phyloP scores from a whole-genome alignment of 768 basidiomycete genomes.

The Mycena chlorophos region DNA sequence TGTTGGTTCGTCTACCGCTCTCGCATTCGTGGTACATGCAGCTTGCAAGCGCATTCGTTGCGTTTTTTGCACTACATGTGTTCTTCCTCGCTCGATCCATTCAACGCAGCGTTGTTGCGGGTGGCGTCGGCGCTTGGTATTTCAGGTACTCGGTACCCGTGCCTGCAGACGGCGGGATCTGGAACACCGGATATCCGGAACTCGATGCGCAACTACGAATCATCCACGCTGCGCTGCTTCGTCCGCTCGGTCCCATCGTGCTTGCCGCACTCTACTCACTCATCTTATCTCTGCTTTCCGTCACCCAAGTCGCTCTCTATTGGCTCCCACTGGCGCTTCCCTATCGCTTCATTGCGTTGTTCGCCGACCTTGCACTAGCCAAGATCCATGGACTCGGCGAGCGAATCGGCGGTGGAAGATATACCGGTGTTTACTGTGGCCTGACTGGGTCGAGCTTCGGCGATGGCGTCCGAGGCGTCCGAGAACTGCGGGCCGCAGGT shows the following conservation, averaged over 20 bases:
- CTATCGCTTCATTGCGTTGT: conserved; percentile 37
- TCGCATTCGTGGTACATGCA: conserved; percentile 78
- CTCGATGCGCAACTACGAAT: conserved; percentile 56
- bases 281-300: conserved; percentile 56
- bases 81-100: conserved; percentile 69
- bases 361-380: conserved; percentile 15
- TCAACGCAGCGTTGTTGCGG: conserved; percentile 72
- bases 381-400: conserved; percentile 15
- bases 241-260: conserved; percentile 78
- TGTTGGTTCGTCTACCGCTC: conserved; percentile 75
- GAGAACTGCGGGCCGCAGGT: conserved; percentile 28
- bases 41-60: conserved; percentile 72
- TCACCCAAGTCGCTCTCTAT: conserved; percentile 51
- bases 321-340: conserved; percentile 57
- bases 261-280: conserved; percentile 79
- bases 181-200: conserved; percentile 45
- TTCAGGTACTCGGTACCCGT: conserved; percentile 38
- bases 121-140: conserved; percentile 92
- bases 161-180: neutral
- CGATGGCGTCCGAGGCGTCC: conserved; percentile 36
- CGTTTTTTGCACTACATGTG: conserved; percentile 91
- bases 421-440: conserved; percentile 54
- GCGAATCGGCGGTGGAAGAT: conserved; percentile 19
- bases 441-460: conserved; percentile 56
- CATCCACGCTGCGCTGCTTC: conserved; percentile 74